phyloP scores from a whole-genome alignment of 768 basidiomycete species.

The Mrakia frigida region DNA sequence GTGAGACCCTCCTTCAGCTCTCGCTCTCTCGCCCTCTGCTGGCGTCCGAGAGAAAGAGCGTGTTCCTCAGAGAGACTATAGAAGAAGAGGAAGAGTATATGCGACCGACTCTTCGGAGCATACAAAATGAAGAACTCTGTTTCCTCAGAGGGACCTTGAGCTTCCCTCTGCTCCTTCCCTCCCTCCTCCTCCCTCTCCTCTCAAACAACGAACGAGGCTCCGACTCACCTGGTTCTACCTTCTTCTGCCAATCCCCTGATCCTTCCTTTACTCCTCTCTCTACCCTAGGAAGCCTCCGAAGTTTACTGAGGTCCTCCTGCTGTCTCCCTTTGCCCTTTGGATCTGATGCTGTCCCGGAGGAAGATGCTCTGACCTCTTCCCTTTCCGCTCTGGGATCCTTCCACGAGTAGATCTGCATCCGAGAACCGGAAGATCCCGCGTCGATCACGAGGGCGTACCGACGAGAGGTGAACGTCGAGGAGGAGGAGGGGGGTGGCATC shows the following conservation, averaged over 20 bases:
- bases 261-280: conserved; percentile 81
- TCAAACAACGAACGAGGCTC: not conserved
- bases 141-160: too few relatives aligned
- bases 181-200: not conserved
- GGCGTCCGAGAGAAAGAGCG: too few relatives aligned
- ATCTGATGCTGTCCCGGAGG: not conserved
- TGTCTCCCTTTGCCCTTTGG: conserved; percentile 44
- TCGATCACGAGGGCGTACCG: conserved; percentile 72
- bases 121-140: too few relatives aligned
- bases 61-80: too few relatives aligned
- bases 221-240: conserved; percentile 84
- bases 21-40: too few relatives aligned
- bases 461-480: conserved; percentile 28
- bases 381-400: conserved; percentile 62
- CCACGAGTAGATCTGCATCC: conserved; percentile 97
- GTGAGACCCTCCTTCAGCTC: too few relatives aligned
- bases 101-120: too few relatives aligned
- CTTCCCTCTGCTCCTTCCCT: not conserved
- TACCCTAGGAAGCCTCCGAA: conserved; percentile 63
- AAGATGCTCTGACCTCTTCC: conserved; percentile 1
- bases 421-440: conserved; percentile 94
- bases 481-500: conserved; percentile 20
- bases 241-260: conserved; percentile 72
- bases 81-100: too few relatives aligned
- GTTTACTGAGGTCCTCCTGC: conserved; percentile 48